These are phyloP conservation scores for Erythrobasidium yunnanense DNA, from an alignment of 768 basidiomycete species.

Conservation along the genomic window DNA sequence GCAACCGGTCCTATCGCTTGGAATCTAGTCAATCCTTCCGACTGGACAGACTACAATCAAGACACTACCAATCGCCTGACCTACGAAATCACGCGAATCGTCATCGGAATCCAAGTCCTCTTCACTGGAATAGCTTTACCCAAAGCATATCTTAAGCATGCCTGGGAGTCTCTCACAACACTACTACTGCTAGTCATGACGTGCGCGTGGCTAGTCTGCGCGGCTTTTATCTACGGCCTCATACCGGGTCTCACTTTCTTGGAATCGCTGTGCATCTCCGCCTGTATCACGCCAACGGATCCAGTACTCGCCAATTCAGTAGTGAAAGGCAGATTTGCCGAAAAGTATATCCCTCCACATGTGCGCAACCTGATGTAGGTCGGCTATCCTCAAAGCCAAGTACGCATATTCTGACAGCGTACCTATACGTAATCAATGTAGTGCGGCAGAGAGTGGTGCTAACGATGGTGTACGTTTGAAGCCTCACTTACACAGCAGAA, in stretches of 20 bases:
- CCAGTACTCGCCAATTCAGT: constrained; percentile 43
- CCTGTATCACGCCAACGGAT: constrained; percentile 45
- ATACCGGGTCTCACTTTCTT: constrained; percentile 43
- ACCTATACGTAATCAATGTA: background rate
- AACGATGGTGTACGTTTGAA: too few relatives aligned
- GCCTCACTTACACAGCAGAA: too few relatives aligned
- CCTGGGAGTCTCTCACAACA: constrained; percentile 40
- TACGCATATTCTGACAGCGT: background rate
- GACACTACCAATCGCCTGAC: constrained; percentile 27
- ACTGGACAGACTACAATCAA: constrained; percentile 39
- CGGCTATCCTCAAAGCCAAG: background rate
- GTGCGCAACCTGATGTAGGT: constrained; percentile 44
- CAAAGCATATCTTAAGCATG: constrained; percentile 42
- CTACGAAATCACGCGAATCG: constrained; percentile 40
- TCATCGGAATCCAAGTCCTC: constrained; percentile 43
- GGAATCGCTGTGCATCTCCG: constrained; percentile 42
- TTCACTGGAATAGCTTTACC: constrained; percentile 41
- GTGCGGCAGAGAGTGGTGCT: constrained; percentile 43
- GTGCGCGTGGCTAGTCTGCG: constrained; percentile 43
- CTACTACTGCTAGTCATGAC: constrained; percentile 45
- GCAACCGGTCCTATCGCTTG: constrained; percentile 19
- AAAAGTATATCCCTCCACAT: constrained; percentile 42
- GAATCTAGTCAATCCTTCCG: constrained; percentile 41
- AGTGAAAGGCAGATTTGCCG: constrained; percentile 44
- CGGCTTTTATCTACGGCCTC: constrained; percentile 42